These are phyloP conservation scores for Plasmodium gaboni DNA, from an alignment of 169 alveolate species.

Conservation along the genomic window DNA sequence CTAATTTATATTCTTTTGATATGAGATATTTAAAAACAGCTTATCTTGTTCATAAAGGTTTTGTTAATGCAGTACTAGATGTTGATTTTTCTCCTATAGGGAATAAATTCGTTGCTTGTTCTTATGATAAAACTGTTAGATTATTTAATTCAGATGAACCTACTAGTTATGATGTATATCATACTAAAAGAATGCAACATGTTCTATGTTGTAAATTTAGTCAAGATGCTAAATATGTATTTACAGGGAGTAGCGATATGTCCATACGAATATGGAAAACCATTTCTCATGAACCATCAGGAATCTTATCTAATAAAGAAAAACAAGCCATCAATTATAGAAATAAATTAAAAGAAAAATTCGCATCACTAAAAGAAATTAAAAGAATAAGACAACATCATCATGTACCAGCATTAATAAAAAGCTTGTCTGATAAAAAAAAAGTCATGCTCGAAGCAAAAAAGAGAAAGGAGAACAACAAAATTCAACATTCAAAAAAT, in stretches of 20 bases:
- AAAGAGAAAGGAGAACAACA: conserved; percentile 82
- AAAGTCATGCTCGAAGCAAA: conserved; percentile 81
- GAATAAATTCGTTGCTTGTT: conserved; percentile 97
- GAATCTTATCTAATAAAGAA: conserved; percentile 85
- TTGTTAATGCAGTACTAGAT: conserved; percentile 94
- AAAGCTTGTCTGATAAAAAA: conserved; percentile 84
- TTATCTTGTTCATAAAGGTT: conserved; percentile 94
- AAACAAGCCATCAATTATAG: conserved; percentile 90
- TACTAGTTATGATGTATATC: conserved; percentile 96
- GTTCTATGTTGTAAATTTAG: conserved; percentile 93
- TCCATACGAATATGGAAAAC: conserved; percentile 98
- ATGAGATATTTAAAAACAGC: conserved; percentile 95
- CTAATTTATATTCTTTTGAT: conserved; percentile 97
- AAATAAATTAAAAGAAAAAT: conserved; percentile 87
- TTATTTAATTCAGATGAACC: conserved; percentile 94
- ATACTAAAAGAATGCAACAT: conserved; percentile 97
- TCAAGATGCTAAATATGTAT: conserved; percentile 95
- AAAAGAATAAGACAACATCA: conserved; percentile 90
- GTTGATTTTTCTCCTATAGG: conserved; percentile 98
- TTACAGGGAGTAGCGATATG: conserved; percentile 98
- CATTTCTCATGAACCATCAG: conserved; percentile 81
- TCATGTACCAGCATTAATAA: conserved; percentile 90
- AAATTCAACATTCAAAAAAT: conserved; percentile 59
- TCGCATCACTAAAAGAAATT: conserved; percentile 88
- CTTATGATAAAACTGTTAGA: conserved; percentile 97